Percentiles rank a stretch among this genome's conserved stretches.
These are phyloP conservation scores for Vicia faba DNA, from an alignment of 306 rosid genomes.

Conservation along the genomic window DNA sequence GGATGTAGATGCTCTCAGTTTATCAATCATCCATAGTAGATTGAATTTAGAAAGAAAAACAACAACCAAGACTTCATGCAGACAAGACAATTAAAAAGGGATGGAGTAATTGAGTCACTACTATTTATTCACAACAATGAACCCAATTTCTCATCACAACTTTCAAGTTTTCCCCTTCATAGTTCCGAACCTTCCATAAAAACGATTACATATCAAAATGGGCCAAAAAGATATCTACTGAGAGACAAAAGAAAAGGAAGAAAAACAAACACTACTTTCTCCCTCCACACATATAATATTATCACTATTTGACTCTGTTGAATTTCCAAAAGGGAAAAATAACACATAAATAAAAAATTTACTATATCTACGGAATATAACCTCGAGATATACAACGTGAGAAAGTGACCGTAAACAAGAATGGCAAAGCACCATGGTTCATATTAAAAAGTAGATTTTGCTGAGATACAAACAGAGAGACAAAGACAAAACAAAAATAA, in stretches of 20 bases:
- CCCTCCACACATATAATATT: conserved; percentile 11
- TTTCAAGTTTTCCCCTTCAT: neutral
- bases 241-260: conserved; percentile 22
- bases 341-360: neutral
- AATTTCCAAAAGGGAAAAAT: conserved; percentile 31
- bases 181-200: conserved; percentile 24
- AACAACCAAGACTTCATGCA: too few species aligned
- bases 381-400: conserved; percentile 46
- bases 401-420: conserved; percentile 48
- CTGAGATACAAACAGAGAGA: conserved; percentile 33
- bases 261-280: conserved; percentile 5
- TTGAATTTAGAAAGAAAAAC: too few species aligned
- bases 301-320: conserved; percentile 23
- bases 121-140: too few species aligned
- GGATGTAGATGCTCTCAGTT: too few species aligned
- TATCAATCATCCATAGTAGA: too few species aligned
- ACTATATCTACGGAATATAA: conserved; percentile 2
- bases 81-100: too few species aligned
- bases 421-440: conserved; percentile 46
- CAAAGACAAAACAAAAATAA: conserved; percentile 38
- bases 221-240: conserved; percentile 16
- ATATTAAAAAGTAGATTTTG: conserved; percentile 43
- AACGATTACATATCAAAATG: neutral
- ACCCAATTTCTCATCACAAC: conserved; percentile 7
- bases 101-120: too few species aligned